These are phyloP conservation scores for Paramecium caudatum DNA, from an alignment of 73 alveolate species.

Conservation along the genomic window DNA sequence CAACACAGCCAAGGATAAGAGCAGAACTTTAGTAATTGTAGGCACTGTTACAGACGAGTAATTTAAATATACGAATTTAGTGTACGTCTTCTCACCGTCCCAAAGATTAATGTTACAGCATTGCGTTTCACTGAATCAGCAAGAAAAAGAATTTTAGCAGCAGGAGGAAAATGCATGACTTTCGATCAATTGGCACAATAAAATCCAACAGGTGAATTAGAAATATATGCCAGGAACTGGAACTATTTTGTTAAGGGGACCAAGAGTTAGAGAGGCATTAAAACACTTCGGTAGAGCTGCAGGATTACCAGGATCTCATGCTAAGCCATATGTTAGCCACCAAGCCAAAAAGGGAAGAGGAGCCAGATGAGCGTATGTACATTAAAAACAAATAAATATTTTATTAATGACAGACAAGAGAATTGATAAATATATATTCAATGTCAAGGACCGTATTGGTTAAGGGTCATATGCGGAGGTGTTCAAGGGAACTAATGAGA, in stretches of 20 bases:
- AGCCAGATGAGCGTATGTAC: slow-evolving; percentile 62
- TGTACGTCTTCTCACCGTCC: slow-evolving; percentile 87
- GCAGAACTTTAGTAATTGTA: slow-evolving; percentile 86
- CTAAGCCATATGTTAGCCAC: slow-evolving; percentile 77
- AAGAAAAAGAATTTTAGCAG: slow-evolving; percentile 95
- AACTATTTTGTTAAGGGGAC: slow-evolving; percentile 94
- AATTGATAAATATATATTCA: slow-evolving; percentile 70
- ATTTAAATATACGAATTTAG: not conserved
- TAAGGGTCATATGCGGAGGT: slow-evolving; percentile 74
- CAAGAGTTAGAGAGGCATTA: slow-evolving; percentile 96
- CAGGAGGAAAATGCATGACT: slow-evolving; percentile 97
- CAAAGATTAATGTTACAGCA: slow-evolving; percentile 95
- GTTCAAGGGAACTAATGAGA: slow-evolving; percentile 69
- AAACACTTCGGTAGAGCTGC: slow-evolving; percentile 95
- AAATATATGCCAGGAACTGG: slow-evolving; percentile 83
- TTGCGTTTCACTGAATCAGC: slow-evolving; percentile 97
- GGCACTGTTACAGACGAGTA: slow-evolving; percentile 96
- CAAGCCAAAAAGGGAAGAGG: slow-evolving; percentile 84
- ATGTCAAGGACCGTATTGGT: slow-evolving; percentile 69
- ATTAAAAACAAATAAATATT: not conserved
- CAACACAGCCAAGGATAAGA: slow-evolving; percentile 78
- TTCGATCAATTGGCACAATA: slow-evolving; percentile 94
- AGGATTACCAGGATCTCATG: slow-evolving; percentile 87
- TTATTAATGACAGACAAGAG: slow-evolving; percentile 71
- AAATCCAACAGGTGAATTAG: slow-evolving; percentile 88